Conservation (phyloP, 192 early-diverging fungal genomes). For the Coemansia sp. region DNA sequence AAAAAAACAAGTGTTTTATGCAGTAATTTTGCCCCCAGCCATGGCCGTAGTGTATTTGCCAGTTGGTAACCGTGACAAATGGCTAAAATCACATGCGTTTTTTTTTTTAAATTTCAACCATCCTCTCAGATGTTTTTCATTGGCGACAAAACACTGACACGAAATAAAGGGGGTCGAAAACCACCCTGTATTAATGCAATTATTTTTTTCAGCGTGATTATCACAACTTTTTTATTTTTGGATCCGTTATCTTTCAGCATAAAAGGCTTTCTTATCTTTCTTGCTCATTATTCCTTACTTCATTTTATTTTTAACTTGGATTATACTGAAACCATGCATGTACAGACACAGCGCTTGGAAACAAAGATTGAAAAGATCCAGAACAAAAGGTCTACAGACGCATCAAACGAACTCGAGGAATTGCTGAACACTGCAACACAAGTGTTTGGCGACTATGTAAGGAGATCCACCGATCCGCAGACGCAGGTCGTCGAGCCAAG, state of each 20-base stretch:
- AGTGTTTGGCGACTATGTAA: conserved; percentile 29
- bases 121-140: too few relatives aligned
- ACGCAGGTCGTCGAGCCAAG: not conserved
- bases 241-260: too few relatives aligned
- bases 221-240: not conserved
- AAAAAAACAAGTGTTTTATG: too few relatives aligned
- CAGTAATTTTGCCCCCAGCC: too few relatives aligned
- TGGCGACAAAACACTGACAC: not conserved
- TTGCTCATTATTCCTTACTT: not conserved
- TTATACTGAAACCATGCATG: too few relatives aligned
- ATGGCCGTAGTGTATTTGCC: too few relatives aligned
- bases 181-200: not conserved
- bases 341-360: not conserved
- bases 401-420: conserved; percentile 20
- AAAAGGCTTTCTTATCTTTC: not conserved
- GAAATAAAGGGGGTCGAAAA: not conserved
- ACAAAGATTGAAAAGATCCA: not conserved
- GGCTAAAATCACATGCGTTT: not conserved
- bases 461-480: not conserved
- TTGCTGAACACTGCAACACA: conserved; percentile 22
- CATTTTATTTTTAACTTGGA: not conserved
- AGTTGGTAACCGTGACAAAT: too few relatives aligned
- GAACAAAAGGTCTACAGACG: not conserved
- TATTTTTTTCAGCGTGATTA: not conserved
- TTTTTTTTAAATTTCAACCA: not conserved